phyloP scores from a whole-genome alignment of 208 protist genomes.

The Naegleria fowleri region DNA sequence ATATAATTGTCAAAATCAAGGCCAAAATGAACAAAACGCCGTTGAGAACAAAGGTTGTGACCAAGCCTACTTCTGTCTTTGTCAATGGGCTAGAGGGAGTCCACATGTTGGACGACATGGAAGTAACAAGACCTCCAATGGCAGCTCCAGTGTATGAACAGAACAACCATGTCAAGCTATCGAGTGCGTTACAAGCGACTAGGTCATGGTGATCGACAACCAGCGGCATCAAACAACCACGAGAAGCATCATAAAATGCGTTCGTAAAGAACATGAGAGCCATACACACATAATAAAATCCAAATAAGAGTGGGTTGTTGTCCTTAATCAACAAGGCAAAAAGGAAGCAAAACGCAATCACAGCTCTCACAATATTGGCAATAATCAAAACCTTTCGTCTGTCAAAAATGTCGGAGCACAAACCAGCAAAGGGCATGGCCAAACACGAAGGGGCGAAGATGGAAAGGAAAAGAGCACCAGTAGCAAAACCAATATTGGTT shows the following conservation, averaged over 20 bases:
- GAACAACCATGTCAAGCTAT: constrained; percentile 18
- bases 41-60: background rate
- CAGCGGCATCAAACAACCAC: background rate
- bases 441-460: background rate
- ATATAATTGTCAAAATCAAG: background rate
- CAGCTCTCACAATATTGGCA: background rate
- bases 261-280: background rate
- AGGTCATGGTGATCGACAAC: background rate
- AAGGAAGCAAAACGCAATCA: background rate
- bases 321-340: background rate
- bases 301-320: background rate
- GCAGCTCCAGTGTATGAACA: background rate
- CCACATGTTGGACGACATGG: background rate
- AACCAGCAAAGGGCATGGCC: background rate
- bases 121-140: background rate
- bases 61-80: background rate
- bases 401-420: constrained; percentile 10
- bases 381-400: background rate
- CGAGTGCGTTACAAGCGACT: background rate
- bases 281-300: background rate
- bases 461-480: background rate
- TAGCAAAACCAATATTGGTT: background rate
- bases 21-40: background rate
- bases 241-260: constrained; percentile 13
- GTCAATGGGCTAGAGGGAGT: background rate